Evolutionary conservation across 441 rosid genomes (phyloP).

Genomic region (Kokia cookei): DNA sequence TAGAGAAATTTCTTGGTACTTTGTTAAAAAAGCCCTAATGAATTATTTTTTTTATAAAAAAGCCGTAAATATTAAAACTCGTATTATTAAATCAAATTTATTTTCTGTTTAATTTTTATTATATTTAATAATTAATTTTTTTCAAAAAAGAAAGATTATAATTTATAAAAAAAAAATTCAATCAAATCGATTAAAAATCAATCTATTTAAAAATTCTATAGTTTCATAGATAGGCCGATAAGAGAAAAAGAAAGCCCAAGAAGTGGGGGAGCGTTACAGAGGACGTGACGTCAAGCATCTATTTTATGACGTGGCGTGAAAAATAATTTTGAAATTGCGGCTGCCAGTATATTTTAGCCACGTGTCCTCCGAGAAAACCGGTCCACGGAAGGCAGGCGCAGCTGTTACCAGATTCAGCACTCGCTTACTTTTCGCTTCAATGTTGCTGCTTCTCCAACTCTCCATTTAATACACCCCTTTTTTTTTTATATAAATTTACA

Average conservation of each 20-base stretch:
- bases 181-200: background rate
- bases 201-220: background rate
- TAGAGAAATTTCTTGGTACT: no score
- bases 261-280: conserved; percentile 9
- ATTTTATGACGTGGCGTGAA: conserved; percentile 36
- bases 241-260: conserved; percentile 4
- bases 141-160: no score
- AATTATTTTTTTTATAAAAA: no score
- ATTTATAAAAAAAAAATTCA: no score
- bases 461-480: background rate
- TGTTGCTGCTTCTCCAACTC: background rate
- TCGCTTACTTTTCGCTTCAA: background rate
- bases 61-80: background rate
- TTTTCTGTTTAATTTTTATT: no score
- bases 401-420: background rate
- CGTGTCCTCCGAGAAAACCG: conserved; percentile 6
- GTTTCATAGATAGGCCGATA: background rate
- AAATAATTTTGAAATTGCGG: no score
- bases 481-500: background rate
- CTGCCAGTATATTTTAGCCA: conserved; percentile 6
- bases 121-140: no score
- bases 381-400: background rate
- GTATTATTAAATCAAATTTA: no score
- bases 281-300: conserved; percentile 27
- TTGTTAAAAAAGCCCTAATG: no score